Evolutionary conservation across 2,329 filamentous ascomycete species (phyloP).

Genomic region (Fusarium multiceps): DNA sequence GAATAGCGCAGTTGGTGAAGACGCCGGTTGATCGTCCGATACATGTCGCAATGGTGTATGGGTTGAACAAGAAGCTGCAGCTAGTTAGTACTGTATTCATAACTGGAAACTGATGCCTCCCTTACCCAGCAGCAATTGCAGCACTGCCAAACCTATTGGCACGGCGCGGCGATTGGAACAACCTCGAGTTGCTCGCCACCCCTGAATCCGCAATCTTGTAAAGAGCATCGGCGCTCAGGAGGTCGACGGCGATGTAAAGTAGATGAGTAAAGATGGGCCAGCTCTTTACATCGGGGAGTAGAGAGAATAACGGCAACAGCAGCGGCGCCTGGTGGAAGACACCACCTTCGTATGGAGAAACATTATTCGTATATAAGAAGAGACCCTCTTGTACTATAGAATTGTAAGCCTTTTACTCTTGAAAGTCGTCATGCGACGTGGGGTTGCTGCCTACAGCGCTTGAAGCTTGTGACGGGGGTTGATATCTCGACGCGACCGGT

Average conservation of each 20-base stretch:
- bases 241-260: slow-evolving; percentile 83
- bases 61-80: slow-evolving; percentile 88
- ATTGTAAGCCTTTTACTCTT: slow-evolving; percentile 6
- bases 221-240: slow-evolving; percentile 84
- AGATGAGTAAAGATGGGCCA: slow-evolving; percentile 81
- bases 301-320: slow-evolving; percentile 88
- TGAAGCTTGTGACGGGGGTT: slow-evolving; percentile 97
- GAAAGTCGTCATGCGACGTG: background rate
- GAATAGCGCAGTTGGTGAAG: slow-evolving; percentile 88
- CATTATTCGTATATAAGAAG: slow-evolving; percentile 95
- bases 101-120: slow-evolving; percentile 1
- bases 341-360: slow-evolving; percentile 96
- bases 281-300: slow-evolving; percentile 76
- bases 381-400: slow-evolving; percentile 82
- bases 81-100: slow-evolving; percentile 24
- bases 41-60: slow-evolving; percentile 91
- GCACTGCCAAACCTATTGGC: slow-evolving; percentile 78
- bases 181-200: slow-evolving; percentile 77
- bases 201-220: slow-evolving; percentile 83
- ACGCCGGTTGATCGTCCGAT: slow-evolving; percentile 88
- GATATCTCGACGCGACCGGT: slow-evolving; percentile 95
- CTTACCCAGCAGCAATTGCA: slow-evolving; percentile 82
- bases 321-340: slow-evolving; percentile 86
- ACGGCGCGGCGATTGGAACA: slow-evolving; percentile 83
- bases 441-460: slow-evolving; percentile 75